A percentile compares a stretch with the other conserved stretches of the same genome.
These are phyloP conservation scores for Xylariaceae sp. DNA, from an alignment of 2,329 filamentous ascomycete species.

Conservation along the genomic window DNA sequence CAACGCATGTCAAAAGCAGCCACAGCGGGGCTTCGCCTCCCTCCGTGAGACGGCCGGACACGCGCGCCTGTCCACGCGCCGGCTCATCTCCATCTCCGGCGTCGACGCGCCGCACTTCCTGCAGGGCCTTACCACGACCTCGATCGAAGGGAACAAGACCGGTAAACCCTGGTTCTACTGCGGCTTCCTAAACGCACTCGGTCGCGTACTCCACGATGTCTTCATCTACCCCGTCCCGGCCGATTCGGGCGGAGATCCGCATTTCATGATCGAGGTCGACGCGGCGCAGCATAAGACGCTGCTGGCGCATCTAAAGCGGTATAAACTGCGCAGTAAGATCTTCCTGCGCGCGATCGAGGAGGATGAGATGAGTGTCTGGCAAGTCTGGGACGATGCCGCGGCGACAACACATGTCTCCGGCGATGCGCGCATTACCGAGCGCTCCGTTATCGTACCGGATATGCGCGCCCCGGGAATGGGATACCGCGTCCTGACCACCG, in stretches of 20 bases:
- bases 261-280: conserved; percentile 81
- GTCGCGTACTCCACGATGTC: conserved; percentile 80
- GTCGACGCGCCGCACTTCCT: conserved; percentile 77
- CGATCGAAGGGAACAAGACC: conserved; percentile 39
- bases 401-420: neutral
- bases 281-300: conserved; percentile 57
- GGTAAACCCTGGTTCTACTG: conserved; percentile 58
- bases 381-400: conserved; percentile 60
- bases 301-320: conserved; percentile 70
- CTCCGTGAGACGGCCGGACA: conserved; percentile 29
- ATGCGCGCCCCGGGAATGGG: conserved; percentile 52
- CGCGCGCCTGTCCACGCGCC: conserved; percentile 63
- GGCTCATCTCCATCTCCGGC: conserved; percentile 73
- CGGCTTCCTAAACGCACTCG: conserved; percentile 79
- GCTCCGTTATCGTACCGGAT: conserved; percentile 43
- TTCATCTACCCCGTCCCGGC: conserved; percentile 70
- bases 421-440: conserved; percentile 13
- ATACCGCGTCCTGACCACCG: conserved; percentile 37
- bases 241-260: conserved; percentile 33
- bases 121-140: conserved; percentile 79
- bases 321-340: conserved; percentile 80
- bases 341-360: conserved; percentile 59
- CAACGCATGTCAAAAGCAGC: conserved; percentile 25
- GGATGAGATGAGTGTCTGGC: conserved; percentile 65
- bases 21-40: conserved; percentile 18